Evolutionary conservation across 2,329 filamentous ascomycete genomes (phyloP), one percentile per base, ranked within the genome.

Genomic region (Alternaria burnsii): DNA sequence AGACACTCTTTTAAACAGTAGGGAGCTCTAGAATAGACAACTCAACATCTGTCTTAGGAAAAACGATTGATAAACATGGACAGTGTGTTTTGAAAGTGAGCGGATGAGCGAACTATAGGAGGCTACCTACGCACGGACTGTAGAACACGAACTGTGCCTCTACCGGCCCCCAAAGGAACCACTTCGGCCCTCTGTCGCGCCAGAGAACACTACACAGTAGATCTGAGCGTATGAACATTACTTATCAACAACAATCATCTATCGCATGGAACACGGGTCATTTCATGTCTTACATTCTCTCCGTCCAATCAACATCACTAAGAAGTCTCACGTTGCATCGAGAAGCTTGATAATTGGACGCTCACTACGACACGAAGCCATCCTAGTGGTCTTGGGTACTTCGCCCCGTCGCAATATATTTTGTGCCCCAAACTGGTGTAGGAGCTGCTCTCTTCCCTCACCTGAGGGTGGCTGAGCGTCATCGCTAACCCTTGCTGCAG

Each of bases 321-420:
- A 12, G n/a, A 16, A 22, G 12, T 52, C 48, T 28, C 16, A 52
- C 16, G 48, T 52, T 52, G 48, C 32, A 28, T 4, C 20, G 38
- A 14, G 4, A 3, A 4, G 32, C 16, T 20, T 40, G 7, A 26
- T 12, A 22, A 40, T 24, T 52, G 48, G 34, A 40, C 9, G 16
- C 26, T 14, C 5, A 12, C 36, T 36, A 16, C 5, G 48, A 6
- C 34, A 7, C 5, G 18, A 52, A 11, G 16, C 18, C 40, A 8
- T 28, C 22, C 12, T 14, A 24, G 40, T 20, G 22, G 22, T 36
- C 34, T 52, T 1, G n/a, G 11, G 24, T 18, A 20, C 48, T 28
- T 32, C 48, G 48, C 48, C 48, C 22, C 22, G 18, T 52, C 24
- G 52, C 57, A 26, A 60, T 59, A 30, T 64, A 64, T 44, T 16